Evolutionary conservation across 768 basidiomycete genomes (phyloP).

Genomic region (Paxillus involutus): DNA sequence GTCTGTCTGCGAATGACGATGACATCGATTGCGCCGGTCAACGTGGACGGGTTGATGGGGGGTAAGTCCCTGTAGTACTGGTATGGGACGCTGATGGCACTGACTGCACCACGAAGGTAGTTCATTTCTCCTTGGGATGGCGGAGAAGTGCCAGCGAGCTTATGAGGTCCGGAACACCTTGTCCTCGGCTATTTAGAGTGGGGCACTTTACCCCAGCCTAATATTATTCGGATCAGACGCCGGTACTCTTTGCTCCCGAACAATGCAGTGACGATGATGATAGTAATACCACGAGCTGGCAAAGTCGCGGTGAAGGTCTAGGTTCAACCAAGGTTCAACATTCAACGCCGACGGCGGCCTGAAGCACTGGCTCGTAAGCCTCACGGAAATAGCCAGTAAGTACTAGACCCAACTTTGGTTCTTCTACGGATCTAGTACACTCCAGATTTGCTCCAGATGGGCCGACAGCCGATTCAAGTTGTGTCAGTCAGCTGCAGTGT

Average conservation of each 20-base stretch:
- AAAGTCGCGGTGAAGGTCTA: too few relatives aligned
- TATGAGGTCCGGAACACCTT: too few relatives aligned
- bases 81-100: constrained; percentile 81
- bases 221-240: not conserved
- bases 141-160: not conserved
- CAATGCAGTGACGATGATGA: not conserved
- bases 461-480: too few relatives aligned
- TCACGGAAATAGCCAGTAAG: too few relatives aligned
- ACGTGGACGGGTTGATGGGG: constrained; percentile 86
- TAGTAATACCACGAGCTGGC: not conserved
- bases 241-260: not conserved
- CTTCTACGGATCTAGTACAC: too few relatives aligned
- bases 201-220: not conserved
- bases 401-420: too few relatives aligned
- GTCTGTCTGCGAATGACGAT: constrained; percentile 84
- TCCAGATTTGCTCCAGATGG: too few relatives aligned
- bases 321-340: too few relatives aligned
- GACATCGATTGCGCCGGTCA: constrained; percentile 98
- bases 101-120: constrained; percentile 85
- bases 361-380: too few relatives aligned
- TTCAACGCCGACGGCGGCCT: too few relatives aligned
- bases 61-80: constrained; percentile 78
- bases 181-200: constrained; percentile 11
- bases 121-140: constrained; percentile 53
- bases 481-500: too few relatives aligned